Base-by-base conservation (phyloP, 2,329 filamentous ascomycete genomes). In the Mollisia scopiformis region DNA sequence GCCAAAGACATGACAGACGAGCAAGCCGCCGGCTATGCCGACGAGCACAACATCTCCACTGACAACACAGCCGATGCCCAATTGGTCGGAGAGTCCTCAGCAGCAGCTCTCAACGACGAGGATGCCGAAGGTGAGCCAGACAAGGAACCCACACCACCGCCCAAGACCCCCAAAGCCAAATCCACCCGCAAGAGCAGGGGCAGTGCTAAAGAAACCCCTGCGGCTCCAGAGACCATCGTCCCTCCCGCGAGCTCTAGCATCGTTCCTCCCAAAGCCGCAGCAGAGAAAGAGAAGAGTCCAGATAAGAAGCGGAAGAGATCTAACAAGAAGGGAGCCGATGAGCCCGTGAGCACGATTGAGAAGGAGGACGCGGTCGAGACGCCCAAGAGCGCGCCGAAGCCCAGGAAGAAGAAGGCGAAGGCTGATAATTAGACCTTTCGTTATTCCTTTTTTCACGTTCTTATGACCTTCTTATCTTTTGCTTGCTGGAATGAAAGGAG, bases 291-390 rank as follows among this genome's bases (percentile, higher is more conserved):
- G 55, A 66, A 67, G 41, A 86, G 82, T 73, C 84, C 85, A 30
- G 85, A 85, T 66, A 85, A 86, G 80, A 88, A 88, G 83, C 80
- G 85, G 68, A 83, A 87, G 75, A 78, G 85, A 61, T 77, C 78
- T 10, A 84, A 82, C 4, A 87, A 87, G 79, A 81, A 67, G 54
- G 55, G 39, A 19, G 66, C 64, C 16, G 67, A 70, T 51, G 50
- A 57, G 8, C 60, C 25, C 35, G 55, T 21, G 50, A 76, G 23
- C 25, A 28, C 43, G 6, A 28, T 47, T 28, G 43, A 25, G 43
- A 28, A 81, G 59, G 75, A 76, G 66, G 84, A 86, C 7, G 59
- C 63, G n/a, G 55, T 63, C 19, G 69, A 72, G 59, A 68, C 69
- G 11, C 68, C 67, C 0, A 71, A 70, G 64, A 65, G 62, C n/a